phyloP scores from a whole-genome alignment of 1,284 basidiomycete genomes.

The Tilletia caries region DNA sequence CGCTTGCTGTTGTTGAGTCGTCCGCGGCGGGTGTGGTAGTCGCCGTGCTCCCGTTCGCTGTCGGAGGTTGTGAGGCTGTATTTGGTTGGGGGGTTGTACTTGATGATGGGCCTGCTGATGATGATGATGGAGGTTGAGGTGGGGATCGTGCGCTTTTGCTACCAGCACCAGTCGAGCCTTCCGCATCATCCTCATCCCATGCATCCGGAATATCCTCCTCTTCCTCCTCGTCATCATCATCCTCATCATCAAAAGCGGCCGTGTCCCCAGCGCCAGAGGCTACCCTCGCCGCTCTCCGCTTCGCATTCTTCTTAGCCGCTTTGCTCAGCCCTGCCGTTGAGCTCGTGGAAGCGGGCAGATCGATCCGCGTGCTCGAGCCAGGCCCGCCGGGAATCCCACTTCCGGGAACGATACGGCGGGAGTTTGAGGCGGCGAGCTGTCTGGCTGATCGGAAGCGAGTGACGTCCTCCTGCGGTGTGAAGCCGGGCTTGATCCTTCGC shows the following conservation, averaged over 20 bases:
- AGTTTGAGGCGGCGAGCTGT: conserved; percentile 67
- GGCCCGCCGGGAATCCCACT: conserved; percentile 18
- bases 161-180: not conserved
- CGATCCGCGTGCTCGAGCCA: conserved; percentile 15
- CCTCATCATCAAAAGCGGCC: conserved; percentile 58
- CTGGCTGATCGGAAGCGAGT: conserved; percentile 73
- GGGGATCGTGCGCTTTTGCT: not conserved
- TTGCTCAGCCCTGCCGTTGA: conserved; percentile 49
- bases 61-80: not conserved
- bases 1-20: not conserved
- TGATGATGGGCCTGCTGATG: not conserved
- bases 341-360: not conserved
- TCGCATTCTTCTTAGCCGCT: conserved; percentile 74
- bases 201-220: conserved; percentile 18
- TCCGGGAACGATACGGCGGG: conserved; percentile 56
- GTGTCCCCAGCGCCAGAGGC: conserved; percentile 45
- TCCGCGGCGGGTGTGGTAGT: not conserved
- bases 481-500: conserved; percentile 84
- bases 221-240: conserved; percentile 61
- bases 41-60: not conserved
- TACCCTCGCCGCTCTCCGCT: conserved; percentile 44
- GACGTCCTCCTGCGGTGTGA: conserved; percentile 90
- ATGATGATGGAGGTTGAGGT: not conserved
- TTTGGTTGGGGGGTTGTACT: not conserved
- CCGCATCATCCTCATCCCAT: conserved; percentile 20